Evolutionary conservation across 2,329 filamentous ascomycete genomes (phyloP), one percentile per base, ranked within the genome.

Genomic region (Penicillium sp.): DNA sequence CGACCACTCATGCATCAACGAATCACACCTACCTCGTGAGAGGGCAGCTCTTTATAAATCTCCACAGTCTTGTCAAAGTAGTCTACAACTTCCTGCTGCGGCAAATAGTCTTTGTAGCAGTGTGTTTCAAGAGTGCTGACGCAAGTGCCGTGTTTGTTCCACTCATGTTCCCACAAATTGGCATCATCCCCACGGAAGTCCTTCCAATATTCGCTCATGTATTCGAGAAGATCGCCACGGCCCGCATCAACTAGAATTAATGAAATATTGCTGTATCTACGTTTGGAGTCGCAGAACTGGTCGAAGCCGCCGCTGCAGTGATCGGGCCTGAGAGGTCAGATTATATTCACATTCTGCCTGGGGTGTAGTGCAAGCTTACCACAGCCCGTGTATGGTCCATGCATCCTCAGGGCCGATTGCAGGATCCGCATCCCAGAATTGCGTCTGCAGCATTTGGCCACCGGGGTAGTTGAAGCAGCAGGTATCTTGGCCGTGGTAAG

Each of bases 381-480:
- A 88, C 8, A 91, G 77, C 1, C 87, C 87, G 66, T 91, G 88
- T 38, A 90, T 81, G 1, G 87, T 90, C 88, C 88, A 92, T 6
- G 83, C 85, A 66, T 90, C 81, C 46, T 72, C 73, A 2, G 88
- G 87, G 0, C 89, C 87, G 4, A 84, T 81, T 1, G 80, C 75
- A 1, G 87, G 87, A 54, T 81, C 68, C 0, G 84, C 81, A 66
- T 91, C 88, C 88, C 88, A 91, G 74, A 91, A 91, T 64, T 91
- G 88, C 2, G 89, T 91, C 70, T 84, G 83, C 4, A 91, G 78
- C 41, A 91, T 74, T 58, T 89, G 82, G 7, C 89, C 89, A 4
- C 87, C 84, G 0, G 88, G 88, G 19, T 83, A 79, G 65, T 88
- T 88, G 76, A 90, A 88, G 73, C 89, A 91, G 76, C 89, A 91